Percentiles rank a stretch among this genome's conserved stretches.
phyloP scores from a whole-genome alignment of 495 filamentous ascomycete genomes.

The Penicillium flavigenum region DNA sequence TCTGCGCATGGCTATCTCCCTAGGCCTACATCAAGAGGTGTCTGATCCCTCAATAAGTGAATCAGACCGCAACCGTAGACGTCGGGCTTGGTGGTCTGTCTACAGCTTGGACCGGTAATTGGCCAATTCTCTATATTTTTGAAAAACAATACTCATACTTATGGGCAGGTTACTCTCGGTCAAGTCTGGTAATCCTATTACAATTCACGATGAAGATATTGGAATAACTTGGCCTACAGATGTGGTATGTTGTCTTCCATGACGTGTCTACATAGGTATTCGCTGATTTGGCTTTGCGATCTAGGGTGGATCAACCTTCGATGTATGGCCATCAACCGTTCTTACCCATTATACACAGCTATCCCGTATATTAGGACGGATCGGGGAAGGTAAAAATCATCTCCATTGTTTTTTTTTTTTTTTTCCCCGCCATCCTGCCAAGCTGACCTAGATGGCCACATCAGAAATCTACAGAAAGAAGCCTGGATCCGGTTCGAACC shows the following conservation, averaged over 20 bases:
- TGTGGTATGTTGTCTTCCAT: constrained; percentile 18
- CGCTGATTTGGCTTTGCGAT: constrained; percentile 9
- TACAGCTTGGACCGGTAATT: constrained; percentile 48
- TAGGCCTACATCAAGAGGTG: constrained; percentile 52
- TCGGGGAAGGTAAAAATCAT: constrained; percentile 34
- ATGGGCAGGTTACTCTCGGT: constrained; percentile 39
- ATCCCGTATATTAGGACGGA: constrained; percentile 45
- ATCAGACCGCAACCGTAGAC: constrained; percentile 42
- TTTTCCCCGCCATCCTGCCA: neutral
- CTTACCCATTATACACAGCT: constrained; percentile 48
- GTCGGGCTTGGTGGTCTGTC: constrained; percentile 53
- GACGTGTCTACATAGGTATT: constrained; percentile 5
- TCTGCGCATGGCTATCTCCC: constrained; percentile 51
- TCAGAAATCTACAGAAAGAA: constrained; percentile 47
- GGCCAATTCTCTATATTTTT: neutral
- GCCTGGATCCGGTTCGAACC: constrained; percentile 41
- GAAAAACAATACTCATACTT: neutral
- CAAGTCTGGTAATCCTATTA: constrained; percentile 52
- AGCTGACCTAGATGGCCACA: neutral
- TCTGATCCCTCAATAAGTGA: constrained; percentile 32
- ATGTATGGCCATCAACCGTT: constrained; percentile 47
- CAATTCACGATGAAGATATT: constrained; percentile 52
- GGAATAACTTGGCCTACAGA: constrained; percentile 41
- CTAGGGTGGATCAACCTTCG: constrained; percentile 27
- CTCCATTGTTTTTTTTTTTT: neutral